Conservation (phyloP, 2,329 filamentous ascomycete species). For the Ophiostoma himal-ulmi region DNA sequence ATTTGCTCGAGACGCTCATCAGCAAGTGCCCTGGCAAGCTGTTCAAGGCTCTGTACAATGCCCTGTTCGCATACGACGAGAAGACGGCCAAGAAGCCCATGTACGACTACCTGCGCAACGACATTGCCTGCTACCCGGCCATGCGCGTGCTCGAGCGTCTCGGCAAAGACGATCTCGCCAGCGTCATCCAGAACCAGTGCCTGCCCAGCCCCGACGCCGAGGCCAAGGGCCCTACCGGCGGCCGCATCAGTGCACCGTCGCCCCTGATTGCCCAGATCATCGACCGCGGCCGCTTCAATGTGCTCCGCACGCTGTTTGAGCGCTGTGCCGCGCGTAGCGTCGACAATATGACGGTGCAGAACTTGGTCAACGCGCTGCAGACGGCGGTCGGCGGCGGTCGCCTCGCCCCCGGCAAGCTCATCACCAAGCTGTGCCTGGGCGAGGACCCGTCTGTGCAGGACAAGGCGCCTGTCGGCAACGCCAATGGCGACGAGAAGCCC, state of each 20-base stretch:
- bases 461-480: neutral
- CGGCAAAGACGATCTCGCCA: constrained; percentile 76
- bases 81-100: constrained; percentile 40
- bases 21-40: constrained; percentile 74
- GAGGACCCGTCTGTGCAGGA: constrained; percentile 28
- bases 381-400: constrained; percentile 30
- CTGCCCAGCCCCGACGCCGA: constrained; percentile 60
- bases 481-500: constrained; percentile 32
- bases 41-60: constrained; percentile 81
- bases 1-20: constrained; percentile 81
- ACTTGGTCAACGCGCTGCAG: constrained; percentile 45
- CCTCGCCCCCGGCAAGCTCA: constrained; percentile 40
- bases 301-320: constrained; percentile 77
- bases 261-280: constrained; percentile 67
- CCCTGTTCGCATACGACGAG: constrained; percentile 65
- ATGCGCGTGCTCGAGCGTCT: constrained; percentile 76
- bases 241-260: constrained; percentile 50
- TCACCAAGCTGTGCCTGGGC: constrained; percentile 47
- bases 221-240: constrained; percentile 63
- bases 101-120: constrained; percentile 76
- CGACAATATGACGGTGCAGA: constrained; percentile 41
- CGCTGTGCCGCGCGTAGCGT: constrained; percentile 63
- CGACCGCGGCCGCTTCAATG: constrained; percentile 66
- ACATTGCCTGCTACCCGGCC: constrained; percentile 82
- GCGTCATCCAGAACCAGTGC: constrained; percentile 61